Evolutionary conservation across 2,329 filamentous ascomycete genomes (phyloP).

Genomic region (Alternaria brassicicola): DNA sequence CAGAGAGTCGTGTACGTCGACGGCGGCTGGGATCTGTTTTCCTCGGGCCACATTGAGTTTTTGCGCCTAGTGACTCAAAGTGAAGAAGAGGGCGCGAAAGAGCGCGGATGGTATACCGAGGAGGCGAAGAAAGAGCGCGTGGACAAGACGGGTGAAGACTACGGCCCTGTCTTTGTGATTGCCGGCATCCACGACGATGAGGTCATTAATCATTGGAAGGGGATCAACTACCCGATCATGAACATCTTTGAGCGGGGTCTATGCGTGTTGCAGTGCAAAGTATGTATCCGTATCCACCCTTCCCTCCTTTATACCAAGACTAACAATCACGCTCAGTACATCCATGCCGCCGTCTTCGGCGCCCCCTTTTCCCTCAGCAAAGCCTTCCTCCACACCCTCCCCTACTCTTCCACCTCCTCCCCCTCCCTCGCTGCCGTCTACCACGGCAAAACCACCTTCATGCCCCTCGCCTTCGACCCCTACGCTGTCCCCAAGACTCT

Average conservation of each 20-base stretch:
- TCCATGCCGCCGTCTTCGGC: slow-evolving; percentile 86
- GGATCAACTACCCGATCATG: slow-evolving; percentile 99
- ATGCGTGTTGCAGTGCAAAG: slow-evolving; percentile 92
- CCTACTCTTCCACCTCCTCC: slow-evolving; percentile 54
- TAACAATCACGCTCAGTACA: slow-evolving; percentile 63
- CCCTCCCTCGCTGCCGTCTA: slow-evolving; percentile 74
- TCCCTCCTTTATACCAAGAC: not conserved
- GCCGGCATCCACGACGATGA: slow-evolving; percentile 93
- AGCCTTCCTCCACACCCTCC: slow-evolving; percentile 74
- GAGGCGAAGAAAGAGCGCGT: slow-evolving; percentile 68
- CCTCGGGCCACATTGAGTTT: slow-evolving; percentile 95
- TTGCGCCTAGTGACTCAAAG: slow-evolving; percentile 74
- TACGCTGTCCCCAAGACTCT: slow-evolving; percentile 81
- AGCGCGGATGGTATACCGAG: slow-evolving; percentile 75
- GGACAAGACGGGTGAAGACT: slow-evolving; percentile 70
- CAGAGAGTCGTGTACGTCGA: slow-evolving; percentile 94
- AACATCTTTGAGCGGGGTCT: slow-evolving; percentile 96
- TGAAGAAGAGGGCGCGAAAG: slow-evolving; percentile 72
- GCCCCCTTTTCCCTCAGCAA: slow-evolving; percentile 87
- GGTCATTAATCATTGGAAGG: slow-evolving; percentile 96
- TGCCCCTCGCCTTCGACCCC: slow-evolving; percentile 64
- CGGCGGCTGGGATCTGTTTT: slow-evolving; percentile 95
- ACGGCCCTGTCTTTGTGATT: slow-evolving; percentile 83
- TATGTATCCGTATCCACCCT: slow-evolving; percentile 51
- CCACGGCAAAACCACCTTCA: slow-evolving; percentile 94